Percentiles rank a stretch among this genome's conserved stretches.
Evolutionary conservation across 139 green algal species (phyloP).

Genomic region (Eudorina sp.): DNA sequence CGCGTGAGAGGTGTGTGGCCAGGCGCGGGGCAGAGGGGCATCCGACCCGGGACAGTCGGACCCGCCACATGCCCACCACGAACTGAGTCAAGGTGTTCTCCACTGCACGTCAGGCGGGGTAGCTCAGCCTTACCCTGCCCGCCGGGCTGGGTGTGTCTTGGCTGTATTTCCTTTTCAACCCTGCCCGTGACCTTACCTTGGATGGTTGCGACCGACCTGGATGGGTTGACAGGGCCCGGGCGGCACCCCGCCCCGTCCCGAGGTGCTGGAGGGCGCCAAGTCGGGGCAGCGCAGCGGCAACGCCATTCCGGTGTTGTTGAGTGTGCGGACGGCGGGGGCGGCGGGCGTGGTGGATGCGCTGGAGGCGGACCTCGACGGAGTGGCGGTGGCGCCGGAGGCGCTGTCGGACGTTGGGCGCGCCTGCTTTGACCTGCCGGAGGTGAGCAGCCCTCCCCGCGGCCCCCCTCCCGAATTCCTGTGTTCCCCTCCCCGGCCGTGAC

Average conservation of each 20-base stretch:
- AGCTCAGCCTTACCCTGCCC: no score
- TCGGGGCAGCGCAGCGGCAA: constrained; percentile 74
- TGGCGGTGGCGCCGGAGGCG: constrained; percentile 48
- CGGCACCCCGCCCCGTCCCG: constrained; percentile 36
- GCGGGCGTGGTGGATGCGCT: constrained; percentile 7
- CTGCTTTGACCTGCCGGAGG: constrained; percentile 43
- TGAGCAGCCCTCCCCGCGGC: background rate
- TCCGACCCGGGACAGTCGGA: no score
- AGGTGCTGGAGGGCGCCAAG: constrained; percentile 51
- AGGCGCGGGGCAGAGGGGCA: no score
- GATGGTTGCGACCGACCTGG: background rate
- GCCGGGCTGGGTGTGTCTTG: no score
- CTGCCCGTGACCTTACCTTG: no score
- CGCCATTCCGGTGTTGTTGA: constrained; percentile 73
- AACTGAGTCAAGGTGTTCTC: no score
- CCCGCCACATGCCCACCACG: no score
- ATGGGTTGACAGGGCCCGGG: constrained; percentile 28
- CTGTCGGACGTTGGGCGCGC: constrained; percentile 44
- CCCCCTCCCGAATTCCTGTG: no score
- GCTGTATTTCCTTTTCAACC: no score
- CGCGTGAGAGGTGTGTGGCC: no score
- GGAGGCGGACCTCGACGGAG: constrained; percentile 51
- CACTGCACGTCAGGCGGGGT: no score
- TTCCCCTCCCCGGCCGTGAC: no score
- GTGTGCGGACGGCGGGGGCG: background rate